Conservation (phyloP, 177 flowering plant genomes). For the Tripterygium wilfordii region DNA sequence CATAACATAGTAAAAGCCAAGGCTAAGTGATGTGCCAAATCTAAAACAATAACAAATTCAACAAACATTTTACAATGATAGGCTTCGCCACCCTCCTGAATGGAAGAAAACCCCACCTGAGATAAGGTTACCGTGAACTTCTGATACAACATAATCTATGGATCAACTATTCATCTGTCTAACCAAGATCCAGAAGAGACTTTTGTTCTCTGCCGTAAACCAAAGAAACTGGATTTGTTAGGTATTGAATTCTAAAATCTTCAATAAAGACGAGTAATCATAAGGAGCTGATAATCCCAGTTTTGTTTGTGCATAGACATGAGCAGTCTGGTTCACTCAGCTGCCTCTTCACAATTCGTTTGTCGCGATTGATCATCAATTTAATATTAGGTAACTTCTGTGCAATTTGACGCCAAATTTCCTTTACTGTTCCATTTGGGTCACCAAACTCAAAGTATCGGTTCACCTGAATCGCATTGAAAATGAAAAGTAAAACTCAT, state of each 20-base stretch:
- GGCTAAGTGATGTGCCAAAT: neutral
- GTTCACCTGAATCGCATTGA: constrained; percentile 55
- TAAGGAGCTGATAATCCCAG: constrained; percentile 24
- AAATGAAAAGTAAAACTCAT: neutral
- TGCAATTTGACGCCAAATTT: constrained; percentile 91
- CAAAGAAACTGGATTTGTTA: too few relatives aligned
- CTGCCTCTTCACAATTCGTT: constrained; percentile 62
- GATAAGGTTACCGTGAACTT: too few relatives aligned
- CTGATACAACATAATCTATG: too few relatives aligned
- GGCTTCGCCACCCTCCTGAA: too few relatives aligned
- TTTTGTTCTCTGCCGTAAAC: too few relatives aligned
- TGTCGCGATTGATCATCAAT: constrained; percentile 87
- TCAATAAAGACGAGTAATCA: constrained; percentile 8
- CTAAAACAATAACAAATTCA: neutral
- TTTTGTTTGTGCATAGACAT: constrained; percentile 72
- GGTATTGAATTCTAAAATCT: neutral
- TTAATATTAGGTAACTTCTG: constrained; percentile 73
- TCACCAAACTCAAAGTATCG: constrained; percentile 71
- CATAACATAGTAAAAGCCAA: neutral
- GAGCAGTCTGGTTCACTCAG: constrained; percentile 61
- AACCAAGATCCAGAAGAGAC: too few relatives aligned
- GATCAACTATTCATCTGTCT: too few relatives aligned
- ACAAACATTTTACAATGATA: too few relatives aligned
- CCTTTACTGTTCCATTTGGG: constrained; percentile 80
- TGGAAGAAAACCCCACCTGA: too few relatives aligned